A percentile compares a stretch with the other conserved stretches of the same genome.
Conservation (phyloP, 2,329 filamentous ascomycete genomes). For the Moelleriella libera region DNA sequence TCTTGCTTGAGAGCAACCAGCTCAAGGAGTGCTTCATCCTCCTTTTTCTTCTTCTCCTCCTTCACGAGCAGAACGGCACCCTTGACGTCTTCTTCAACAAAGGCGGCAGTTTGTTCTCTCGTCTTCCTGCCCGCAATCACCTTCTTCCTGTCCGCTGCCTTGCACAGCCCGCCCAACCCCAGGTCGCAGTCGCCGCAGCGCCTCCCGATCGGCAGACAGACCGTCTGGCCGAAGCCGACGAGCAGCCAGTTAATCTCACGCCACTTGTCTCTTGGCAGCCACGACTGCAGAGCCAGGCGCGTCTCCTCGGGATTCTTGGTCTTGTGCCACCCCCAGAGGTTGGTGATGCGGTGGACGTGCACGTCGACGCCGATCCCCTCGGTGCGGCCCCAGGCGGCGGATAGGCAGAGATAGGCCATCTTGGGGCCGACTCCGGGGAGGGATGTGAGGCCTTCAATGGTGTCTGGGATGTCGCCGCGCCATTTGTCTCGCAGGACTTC, state of each 20-base stretch:
- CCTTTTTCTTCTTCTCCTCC: neutral
- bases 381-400: slow-evolving; percentile 48
- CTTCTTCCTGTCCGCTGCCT: slow-evolving; percentile 52
- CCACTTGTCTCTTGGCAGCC: slow-evolving; percentile 77
- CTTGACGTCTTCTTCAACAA: slow-evolving; percentile 11
- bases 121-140: slow-evolving; percentile 40
- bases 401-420: slow-evolving; percentile 84
- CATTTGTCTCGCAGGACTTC: slow-evolving; percentile 57
- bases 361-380: slow-evolving; percentile 86
- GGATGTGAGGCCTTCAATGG: slow-evolving; percentile 58
- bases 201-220: slow-evolving; percentile 67
- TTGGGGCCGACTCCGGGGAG: slow-evolving; percentile 86
- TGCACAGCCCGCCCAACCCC: slow-evolving; percentile 62
- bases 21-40: neutral
- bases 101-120: slow-evolving; percentile 12
- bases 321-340: slow-evolving; percentile 84
- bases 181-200: slow-evolving; percentile 79
- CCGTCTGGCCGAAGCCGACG: slow-evolving; percentile 76
- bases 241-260: slow-evolving; percentile 84
- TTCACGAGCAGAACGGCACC: slow-evolving; percentile 9
- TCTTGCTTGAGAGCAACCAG: neutral
- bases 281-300: slow-evolving; percentile 57
- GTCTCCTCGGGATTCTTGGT: slow-evolving; percentile 76
- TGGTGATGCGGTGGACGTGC: slow-evolving; percentile 88
- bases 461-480: slow-evolving; percentile 65